phyloP scores from a whole-genome alignment of 2,329 filamentous ascomycete genomes.

The Ambrosiella xylebori region DNA sequence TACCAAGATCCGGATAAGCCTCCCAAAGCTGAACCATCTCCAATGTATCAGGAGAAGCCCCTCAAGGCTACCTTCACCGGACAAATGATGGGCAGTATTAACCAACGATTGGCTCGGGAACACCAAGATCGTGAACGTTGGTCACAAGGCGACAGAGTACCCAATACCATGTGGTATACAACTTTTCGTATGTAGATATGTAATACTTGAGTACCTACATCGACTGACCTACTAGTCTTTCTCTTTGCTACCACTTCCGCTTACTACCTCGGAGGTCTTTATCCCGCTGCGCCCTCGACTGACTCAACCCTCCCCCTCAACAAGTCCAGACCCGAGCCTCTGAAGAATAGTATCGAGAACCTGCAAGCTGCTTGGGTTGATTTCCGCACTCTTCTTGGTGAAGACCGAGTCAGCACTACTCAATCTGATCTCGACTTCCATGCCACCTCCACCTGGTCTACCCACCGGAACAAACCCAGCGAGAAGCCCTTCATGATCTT shows the following conservation, averaged over 20 bases:
- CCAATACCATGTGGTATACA: slow-evolving; percentile 30
- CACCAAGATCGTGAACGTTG: slow-evolving; percentile 35
- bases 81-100: slow-evolving; percentile 42
- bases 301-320: slow-evolving; percentile 42
- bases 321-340: slow-evolving; percentile 31
- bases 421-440: slow-evolving; percentile 38
- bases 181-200: slow-evolving; percentile 31
- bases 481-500: slow-evolving; percentile 52
- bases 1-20: neutral
- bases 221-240: slow-evolving; percentile 25
- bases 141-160: slow-evolving; percentile 22
- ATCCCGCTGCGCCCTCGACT: slow-evolving; percentile 31
- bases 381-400: slow-evolving; percentile 45
- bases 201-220: neutral
- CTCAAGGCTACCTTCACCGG: slow-evolving; percentile 29
- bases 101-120: slow-evolving; percentile 36
- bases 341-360: slow-evolving; percentile 43
- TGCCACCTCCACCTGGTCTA: slow-evolving; percentile 45
- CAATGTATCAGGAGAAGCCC: neutral
- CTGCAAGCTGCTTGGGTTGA: slow-evolving; percentile 55
- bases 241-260: slow-evolving; percentile 32
- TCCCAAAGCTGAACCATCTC: neutral
- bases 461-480: slow-evolving; percentile 31
- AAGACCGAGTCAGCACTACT: slow-evolving; percentile 45
- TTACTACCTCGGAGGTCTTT: slow-evolving; percentile 43